A percentile compares a stretch with the other conserved stretches of the same genome.
Conservation (phyloP, 2,329 filamentous ascomycete genomes). For the Paracoccidioides brasiliensis region DNA sequence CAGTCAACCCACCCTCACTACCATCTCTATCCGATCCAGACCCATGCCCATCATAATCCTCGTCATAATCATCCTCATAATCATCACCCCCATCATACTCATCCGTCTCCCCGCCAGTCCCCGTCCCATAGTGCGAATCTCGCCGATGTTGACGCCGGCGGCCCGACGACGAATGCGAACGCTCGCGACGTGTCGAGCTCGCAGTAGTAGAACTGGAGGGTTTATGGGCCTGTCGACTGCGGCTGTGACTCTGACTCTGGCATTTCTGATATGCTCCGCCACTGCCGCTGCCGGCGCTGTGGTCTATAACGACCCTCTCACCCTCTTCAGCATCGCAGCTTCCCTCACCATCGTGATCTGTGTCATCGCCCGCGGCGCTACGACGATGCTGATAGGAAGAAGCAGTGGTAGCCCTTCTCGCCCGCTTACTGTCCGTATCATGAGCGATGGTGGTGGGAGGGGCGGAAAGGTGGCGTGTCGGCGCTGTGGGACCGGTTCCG, state of each 20-base stretch:
- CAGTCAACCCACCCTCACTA: slow-evolving; percentile 7
- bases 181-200: background rate
- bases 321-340: background rate
- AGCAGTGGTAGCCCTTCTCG: background rate
- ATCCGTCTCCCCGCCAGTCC: slow-evolving; percentile 23
- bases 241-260: background rate
- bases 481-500: background rate
- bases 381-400: background rate
- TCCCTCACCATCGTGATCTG: background rate
- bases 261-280: background rate
- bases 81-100: slow-evolving; percentile 10
- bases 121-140: slow-evolving; percentile 10
- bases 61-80: slow-evolving; percentile 6
- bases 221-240: background rate
- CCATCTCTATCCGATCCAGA: slow-evolving; percentile 10
- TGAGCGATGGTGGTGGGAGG: background rate
- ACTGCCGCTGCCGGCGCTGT: background rate
- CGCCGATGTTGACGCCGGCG: background rate
- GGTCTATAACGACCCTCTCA: background rate
- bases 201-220: background rate
- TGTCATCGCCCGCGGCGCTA: background rate
- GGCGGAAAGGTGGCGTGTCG: background rate
- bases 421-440: background rate
- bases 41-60: slow-evolving; percentile 9
- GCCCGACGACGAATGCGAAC: background rate